Evolutionary conservation across 768 basidiomycete species (phyloP).

Genomic region (Collybia nuda): DNA sequence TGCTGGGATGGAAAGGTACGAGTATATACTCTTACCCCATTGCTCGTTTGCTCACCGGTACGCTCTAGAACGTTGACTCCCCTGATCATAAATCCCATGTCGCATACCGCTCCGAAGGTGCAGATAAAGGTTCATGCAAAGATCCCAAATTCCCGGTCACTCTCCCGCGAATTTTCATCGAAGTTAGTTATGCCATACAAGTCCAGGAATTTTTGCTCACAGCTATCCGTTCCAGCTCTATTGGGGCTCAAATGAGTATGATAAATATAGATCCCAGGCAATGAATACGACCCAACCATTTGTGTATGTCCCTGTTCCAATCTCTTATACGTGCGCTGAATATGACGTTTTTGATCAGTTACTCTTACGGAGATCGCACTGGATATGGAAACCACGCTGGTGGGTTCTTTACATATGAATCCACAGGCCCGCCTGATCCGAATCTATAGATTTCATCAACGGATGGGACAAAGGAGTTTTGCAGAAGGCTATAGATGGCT

Average conservation of each 20-base stretch:
- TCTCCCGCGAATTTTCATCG: constrained; percentile 50
- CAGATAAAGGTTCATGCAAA: constrained; percentile 45
- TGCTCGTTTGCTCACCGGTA: background rate
- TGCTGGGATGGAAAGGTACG: constrained; percentile 57
- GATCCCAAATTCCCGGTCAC: constrained; percentile 45
- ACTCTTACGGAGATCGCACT: constrained; percentile 59
- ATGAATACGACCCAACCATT: constrained; percentile 50
- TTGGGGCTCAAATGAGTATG: constrained; percentile 39
- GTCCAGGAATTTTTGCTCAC: background rate
- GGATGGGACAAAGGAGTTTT: constrained; percentile 62
- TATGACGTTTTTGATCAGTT: constrained; percentile 27
- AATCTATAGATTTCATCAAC: constrained; percentile 49
- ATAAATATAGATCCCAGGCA: constrained; percentile 35
- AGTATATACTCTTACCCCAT: background rate
- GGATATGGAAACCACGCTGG: constrained; percentile 63
- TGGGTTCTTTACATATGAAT: constrained; percentile 18
- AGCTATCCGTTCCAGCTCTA: constrained; percentile 34
- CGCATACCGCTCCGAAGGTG: constrained; percentile 42
- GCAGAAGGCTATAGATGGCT: constrained; percentile 52
- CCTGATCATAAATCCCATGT: constrained; percentile 54
- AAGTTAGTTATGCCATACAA: constrained; percentile 31
- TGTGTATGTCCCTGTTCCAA: constrained; percentile 31
- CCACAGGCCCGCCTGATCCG: background rate
- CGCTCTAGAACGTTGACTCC: constrained; percentile 41
- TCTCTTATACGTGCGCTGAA: background rate